phyloP scores from a whole-genome alignment of 2,329 filamentous ascomycete species.

The Chaetothyriales sp. region DNA sequence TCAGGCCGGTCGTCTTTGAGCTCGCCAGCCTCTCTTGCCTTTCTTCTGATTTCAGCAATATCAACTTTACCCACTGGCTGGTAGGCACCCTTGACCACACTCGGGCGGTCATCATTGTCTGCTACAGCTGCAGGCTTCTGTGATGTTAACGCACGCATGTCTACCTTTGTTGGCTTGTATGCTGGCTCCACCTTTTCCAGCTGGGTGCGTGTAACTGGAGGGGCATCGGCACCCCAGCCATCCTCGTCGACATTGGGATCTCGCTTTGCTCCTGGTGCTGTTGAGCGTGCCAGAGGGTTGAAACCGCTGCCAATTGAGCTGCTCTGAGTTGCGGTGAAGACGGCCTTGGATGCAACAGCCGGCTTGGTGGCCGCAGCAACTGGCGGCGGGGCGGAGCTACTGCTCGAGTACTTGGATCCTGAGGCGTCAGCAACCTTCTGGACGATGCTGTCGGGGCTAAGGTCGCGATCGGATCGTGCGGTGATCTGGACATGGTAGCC shows the following conservation, averaged over 20 bases:
- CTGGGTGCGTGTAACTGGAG: conserved; percentile 71
- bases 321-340: conserved; percentile 65
- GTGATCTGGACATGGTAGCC: conserved; percentile 97
- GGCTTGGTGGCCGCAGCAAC: conserved; percentile 36
- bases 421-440: conserved; percentile 91
- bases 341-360: conserved; percentile 71
- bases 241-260: conserved; percentile 52
- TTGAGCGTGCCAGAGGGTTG: conserved; percentile 44
- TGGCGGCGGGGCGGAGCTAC: conserved; percentile 43
- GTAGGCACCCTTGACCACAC: conserved; percentile 73
- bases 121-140: conserved; percentile 44
- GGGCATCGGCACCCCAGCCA: conserved; percentile 89
- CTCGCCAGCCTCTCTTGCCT: conserved; percentile 47
- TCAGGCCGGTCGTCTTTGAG: conserved; percentile 61
- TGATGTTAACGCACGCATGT: conserved; percentile 70
- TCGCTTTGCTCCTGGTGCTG: conserved; percentile 26
- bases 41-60: conserved; percentile 70
- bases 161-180: conserved; percentile 90
- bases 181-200: conserved; percentile 84
- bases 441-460: conserved; percentile 74
- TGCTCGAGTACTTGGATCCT: conserved; percentile 78
- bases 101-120: conserved; percentile 33
- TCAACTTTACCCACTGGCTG: conserved; percentile 96
- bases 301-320: conserved; percentile 39
- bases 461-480: conserved; percentile 75